Evolutionary conservation across 257 asterid species (phyloP).

Genomic region (Scutellaria galericulata): DNA sequence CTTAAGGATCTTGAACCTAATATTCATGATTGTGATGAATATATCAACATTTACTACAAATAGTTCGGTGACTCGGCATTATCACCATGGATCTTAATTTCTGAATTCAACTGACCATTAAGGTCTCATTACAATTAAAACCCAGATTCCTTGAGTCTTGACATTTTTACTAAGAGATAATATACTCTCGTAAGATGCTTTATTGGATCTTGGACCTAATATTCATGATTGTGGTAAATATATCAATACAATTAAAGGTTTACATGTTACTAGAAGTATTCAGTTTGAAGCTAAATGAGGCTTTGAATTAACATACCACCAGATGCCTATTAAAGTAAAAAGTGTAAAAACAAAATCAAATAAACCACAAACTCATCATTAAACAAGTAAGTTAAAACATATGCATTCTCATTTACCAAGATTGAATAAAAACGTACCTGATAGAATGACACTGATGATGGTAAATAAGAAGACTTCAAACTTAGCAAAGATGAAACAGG

Average conservation of each 20-base stretch:
- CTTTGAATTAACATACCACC: conserved; percentile 15
- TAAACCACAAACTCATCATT: conserved; percentile 20
- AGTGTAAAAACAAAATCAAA: background rate
- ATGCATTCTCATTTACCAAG: conserved; percentile 6
- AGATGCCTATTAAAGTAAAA: background rate
- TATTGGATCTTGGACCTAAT: conserved; percentile 3
- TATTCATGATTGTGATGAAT: background rate
- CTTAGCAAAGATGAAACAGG: conserved; percentile 56
- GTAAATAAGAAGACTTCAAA: conserved; percentile 42
- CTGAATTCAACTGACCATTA: background rate
- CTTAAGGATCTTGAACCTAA: conserved; percentile 5
- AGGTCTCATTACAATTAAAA: background rate
- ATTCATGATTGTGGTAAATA: conserved; percentile 17
- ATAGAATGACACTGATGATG: conserved; percentile 73
- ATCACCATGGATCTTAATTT: conserved; percentile 6
- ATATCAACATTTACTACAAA: background rate
- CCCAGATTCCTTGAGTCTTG: background rate
- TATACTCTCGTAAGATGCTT: conserved; percentile 4
- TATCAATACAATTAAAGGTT: conserved; percentile 1
- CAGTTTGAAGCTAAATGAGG: conserved; percentile 14
- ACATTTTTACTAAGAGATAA: conserved; percentile 12
- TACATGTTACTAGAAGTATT: conserved; percentile 22
- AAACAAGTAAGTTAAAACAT: background rate
- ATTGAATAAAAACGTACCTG: conserved; percentile 57
- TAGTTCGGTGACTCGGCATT: conserved; percentile 4